phyloP scores from a whole-genome alignment of 2,329 filamentous ascomycete genomes.

The Xylaria sp. region DNA sequence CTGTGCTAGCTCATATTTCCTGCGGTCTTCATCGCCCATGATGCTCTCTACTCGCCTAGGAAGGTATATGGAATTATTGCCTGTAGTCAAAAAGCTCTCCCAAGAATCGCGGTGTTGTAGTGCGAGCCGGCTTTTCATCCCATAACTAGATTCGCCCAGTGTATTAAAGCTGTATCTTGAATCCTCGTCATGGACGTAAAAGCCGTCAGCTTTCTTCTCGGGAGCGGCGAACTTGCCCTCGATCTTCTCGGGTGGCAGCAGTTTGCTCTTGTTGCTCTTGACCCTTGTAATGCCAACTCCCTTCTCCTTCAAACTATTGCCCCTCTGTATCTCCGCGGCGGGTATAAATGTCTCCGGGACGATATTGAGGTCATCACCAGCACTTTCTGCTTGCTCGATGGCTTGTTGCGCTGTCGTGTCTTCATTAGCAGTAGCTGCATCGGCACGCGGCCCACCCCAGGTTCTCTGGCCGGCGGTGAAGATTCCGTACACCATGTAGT shows the following conservation, averaged over 20 bases:
- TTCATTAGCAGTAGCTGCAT: slow-evolving; percentile 82
- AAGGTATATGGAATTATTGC: slow-evolving; percentile 70
- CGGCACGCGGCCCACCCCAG: slow-evolving; percentile 93
- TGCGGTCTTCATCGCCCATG: slow-evolving; percentile 81
- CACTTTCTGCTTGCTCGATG: slow-evolving; percentile 81
- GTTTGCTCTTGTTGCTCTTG: slow-evolving; percentile 66
- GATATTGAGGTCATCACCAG: slow-evolving; percentile 89
- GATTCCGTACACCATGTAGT: slow-evolving; percentile 97
- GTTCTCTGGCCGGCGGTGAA: slow-evolving; percentile 94
- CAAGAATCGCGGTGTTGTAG: slow-evolving; percentile 71
- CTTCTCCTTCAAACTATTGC: slow-evolving; percentile 46
- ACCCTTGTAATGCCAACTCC: slow-evolving; percentile 57
- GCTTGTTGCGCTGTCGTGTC: slow-evolving; percentile 82
- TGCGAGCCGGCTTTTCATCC: slow-evolving; percentile 57
- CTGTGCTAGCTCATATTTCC: slow-evolving; percentile 78
- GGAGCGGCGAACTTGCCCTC: slow-evolving; percentile 83
- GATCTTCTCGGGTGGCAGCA: slow-evolving; percentile 79
- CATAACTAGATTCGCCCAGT: slow-evolving; percentile 42
- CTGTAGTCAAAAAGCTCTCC: slow-evolving; percentile 73
- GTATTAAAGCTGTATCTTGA: slow-evolving; percentile 67
- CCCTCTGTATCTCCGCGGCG: slow-evolving; percentile 61
- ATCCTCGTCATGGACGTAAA: slow-evolving; percentile 76
- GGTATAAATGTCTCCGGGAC: slow-evolving; percentile 85
- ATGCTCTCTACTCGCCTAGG: slow-evolving; percentile 78
- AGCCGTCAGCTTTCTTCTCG: slow-evolving; percentile 73